Base-by-base conservation (phyloP, 2,329 filamentous ascomycete genomes). In the Claviceps digitariae region DNA sequence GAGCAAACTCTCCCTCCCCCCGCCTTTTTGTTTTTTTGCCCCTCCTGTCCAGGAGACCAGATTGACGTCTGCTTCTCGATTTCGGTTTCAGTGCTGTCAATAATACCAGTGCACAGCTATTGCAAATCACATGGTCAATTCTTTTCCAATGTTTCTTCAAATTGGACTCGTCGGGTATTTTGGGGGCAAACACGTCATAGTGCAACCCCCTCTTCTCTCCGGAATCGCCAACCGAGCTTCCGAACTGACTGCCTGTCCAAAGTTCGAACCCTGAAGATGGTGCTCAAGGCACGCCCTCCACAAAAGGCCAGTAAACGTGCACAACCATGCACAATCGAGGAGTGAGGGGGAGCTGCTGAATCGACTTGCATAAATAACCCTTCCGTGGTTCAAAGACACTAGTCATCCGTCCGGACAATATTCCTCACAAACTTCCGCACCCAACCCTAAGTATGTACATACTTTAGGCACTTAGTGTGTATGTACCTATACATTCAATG, bases 141-240 rank as follows among this genome's bases (percentile, higher is more conserved):
- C n/a, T 15, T 36, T 38, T 38, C 36, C 15, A 38, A 38, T 17
- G 44, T 46, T 46, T 46, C 17, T 25, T 25, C 29, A n/a, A n/a
- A 29, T 46, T 29, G 44, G 44, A 3, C 9, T 12, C 8, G 12
- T n/a, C 27, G 7, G 23, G 25, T 17, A 46, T 17, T 31, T 29
- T 4, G 17, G 17, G 6, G 25, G 23, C 23, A 46, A 31, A 46
- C 44, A 46, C 25, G 44, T 46, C 44, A 46, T 46, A n/a, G 25
- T 31, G 44, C 44, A 46, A 15, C 25, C 3, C 17, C 12, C 36
- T 15, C 2, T n/a, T 17, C 29, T 49, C 97, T 81, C 93, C 97
- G 97, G n/a, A 59, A 61, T 25, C 23, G 21, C 29, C 23, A 38
- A 4, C 27, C 15, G 44, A 46, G 17, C 7, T 6, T 25, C 23